phyloP scores from a whole-genome alignment of 164 flowering plant species.

The Nymphaea colorata region DNA sequence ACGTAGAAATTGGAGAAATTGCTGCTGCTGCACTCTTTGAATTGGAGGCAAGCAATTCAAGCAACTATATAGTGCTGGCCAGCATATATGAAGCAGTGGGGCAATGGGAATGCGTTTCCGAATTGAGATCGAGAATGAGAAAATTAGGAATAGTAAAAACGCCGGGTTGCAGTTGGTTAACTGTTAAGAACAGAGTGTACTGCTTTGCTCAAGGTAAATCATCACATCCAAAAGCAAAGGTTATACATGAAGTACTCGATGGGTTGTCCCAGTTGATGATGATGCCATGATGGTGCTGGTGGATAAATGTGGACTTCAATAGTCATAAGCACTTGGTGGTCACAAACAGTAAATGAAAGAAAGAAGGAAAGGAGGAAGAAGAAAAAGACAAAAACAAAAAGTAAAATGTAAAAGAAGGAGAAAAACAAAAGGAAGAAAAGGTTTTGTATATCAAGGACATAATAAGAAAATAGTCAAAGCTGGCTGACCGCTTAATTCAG shows the following conservation, averaged over 20 bases:
- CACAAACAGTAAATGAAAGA: too few species aligned
- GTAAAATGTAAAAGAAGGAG: neutral
- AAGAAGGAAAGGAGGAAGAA: neutral
- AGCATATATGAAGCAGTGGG: slow-evolving; percentile 35
- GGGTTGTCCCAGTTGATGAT: slow-evolving; percentile 9
- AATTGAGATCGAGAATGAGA: slow-evolving; percentile 35
- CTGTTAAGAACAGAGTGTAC: slow-evolving; percentile 18
- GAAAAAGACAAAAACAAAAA: neutral
- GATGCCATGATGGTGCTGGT: slow-evolving; percentile 6
- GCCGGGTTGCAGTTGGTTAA: slow-evolving; percentile 52
- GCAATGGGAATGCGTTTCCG: slow-evolving; percentile 21
- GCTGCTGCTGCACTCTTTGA: slow-evolving; percentile 45
- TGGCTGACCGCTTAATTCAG: too few species aligned
- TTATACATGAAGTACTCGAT: slow-evolving; percentile 19
- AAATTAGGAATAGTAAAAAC: slow-evolving; percentile 28
- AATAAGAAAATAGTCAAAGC: too few species aligned
- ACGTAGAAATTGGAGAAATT: slow-evolving; percentile 43
- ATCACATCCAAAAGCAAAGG: slow-evolving; percentile 15
- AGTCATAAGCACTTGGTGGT: too few species aligned
- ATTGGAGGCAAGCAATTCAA: slow-evolving; percentile 41
- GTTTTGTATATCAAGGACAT: neutral
- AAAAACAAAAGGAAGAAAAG: too few species aligned
- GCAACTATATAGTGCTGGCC: slow-evolving; percentile 50
- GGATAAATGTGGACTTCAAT: neutral
- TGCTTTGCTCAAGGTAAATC: slow-evolving; percentile 36